phyloP scores from a whole-genome alignment of 805 yeast species.

The Vanderwaltozyma verrucispora region DNA sequence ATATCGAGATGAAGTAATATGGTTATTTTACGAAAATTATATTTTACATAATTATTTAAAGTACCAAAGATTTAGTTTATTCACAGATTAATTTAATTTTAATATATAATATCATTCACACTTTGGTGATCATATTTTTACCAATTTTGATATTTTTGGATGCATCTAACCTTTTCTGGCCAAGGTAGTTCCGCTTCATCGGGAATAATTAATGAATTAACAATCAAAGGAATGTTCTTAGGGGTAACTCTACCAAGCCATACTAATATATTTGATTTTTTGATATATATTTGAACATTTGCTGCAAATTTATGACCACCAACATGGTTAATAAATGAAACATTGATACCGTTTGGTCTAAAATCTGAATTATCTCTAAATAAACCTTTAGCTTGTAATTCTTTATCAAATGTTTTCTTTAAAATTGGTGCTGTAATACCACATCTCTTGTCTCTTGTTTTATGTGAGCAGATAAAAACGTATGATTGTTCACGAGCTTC shows the following conservation, averaged over 20 bases:
- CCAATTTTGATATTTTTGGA: constrained; percentile 34
- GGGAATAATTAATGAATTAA: constrained; percentile 60
- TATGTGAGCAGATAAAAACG: constrained; percentile 78
- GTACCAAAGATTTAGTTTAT: too few relatives aligned
- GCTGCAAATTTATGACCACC: constrained; percentile 97
- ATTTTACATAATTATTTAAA: too few relatives aligned
- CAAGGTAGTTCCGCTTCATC: constrained; percentile 60
- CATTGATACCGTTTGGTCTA: constrained; percentile 64
- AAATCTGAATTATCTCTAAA: constrained; percentile 70
- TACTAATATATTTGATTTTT: constrained; percentile 39
- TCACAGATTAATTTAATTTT: too few relatives aligned
- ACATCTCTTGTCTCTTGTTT: constrained; percentile 85
- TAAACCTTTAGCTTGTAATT: constrained; percentile 59
- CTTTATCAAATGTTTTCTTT: constrained; percentile 65
- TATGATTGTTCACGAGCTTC: constrained; percentile 35
- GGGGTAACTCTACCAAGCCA: constrained; percentile 90
- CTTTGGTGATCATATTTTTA: too few relatives aligned
- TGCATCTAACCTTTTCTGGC: constrained; percentile 51
- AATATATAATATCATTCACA: too few relatives aligned
- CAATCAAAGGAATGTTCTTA: constrained; percentile 59
- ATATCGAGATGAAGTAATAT: too few relatives aligned
- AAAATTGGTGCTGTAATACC: constrained; percentile 90
- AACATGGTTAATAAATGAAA: constrained; percentile 69
- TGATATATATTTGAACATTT: constrained; percentile 63
- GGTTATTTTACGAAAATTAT: too few relatives aligned